A percentile compares a stretch with the other conserved stretches of the same genome.
phyloP scores from a whole-genome alignment of 129 eudicot species.

The Flaveria bidentis region DNA sequence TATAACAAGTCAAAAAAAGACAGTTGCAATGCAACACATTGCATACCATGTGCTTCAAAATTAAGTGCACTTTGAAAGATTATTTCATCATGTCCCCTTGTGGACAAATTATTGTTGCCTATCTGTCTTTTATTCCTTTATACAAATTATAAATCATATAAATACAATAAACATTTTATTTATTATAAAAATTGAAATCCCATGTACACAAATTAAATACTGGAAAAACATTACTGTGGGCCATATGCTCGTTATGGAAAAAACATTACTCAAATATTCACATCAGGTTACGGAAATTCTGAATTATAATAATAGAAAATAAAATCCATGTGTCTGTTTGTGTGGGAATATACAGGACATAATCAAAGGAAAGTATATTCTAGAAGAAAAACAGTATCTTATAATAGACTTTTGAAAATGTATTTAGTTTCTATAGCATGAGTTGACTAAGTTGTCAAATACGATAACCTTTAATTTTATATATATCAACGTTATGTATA shows the following conservation, averaged over 20 bases:
- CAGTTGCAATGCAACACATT: slow-evolving; percentile 18
- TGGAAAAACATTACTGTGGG: not conserved
- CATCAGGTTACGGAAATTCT: not conserved
- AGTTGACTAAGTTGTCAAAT: not conserved
- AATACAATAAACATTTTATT: slow-evolving; percentile 20
- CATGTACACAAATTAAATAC: slow-evolving; percentile 7
- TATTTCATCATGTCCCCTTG: slow-evolving; percentile 38
- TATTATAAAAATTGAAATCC: slow-evolving; percentile 1
- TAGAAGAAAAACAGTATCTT: not conserved
- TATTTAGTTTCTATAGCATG: not conserved
- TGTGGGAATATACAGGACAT: not conserved
- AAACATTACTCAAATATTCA: not conserved
- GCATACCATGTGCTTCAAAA: slow-evolving; percentile 33
- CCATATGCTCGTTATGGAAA: not conserved
- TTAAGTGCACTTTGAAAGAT: slow-evolving; percentile 36
- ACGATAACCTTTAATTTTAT: too few species aligned
- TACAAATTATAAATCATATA: slow-evolving; percentile 31
- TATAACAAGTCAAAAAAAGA: slow-evolving; percentile 19
- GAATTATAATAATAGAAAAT: not conserved
- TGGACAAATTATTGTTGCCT: slow-evolving; percentile 36
- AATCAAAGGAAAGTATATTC: not conserved
- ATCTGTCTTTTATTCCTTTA: slow-evolving; percentile 35
- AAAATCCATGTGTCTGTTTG: not conserved
- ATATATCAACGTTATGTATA: not conserved
- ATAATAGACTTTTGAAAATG: not conserved